These are phyloP conservation scores for Alopecurus myosuroides DNA, from an alignment of 176 grass and related monocot genomes.

Conservation along the genomic window DNA sequence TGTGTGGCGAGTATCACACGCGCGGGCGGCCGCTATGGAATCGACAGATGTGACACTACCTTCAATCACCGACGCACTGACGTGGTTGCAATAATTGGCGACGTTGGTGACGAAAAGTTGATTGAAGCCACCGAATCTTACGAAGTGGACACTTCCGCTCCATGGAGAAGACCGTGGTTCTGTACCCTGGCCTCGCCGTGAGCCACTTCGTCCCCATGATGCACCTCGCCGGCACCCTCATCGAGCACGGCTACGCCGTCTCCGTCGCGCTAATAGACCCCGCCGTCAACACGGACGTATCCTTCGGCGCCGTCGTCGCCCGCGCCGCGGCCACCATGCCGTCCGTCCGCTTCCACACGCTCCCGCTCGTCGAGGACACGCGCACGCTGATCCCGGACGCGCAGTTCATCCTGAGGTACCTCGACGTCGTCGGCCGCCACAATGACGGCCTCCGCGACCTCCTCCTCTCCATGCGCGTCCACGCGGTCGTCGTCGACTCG, in stretches of 20 bases:
- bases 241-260: constrained; percentile 9
- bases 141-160: no score
- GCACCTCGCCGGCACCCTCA: constrained; percentile 29
- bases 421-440: constrained; percentile 8
- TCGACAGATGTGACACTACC: no score
- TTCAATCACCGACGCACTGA: no score
- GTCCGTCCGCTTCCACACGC: constrained; percentile 27
- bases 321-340: constrained; percentile 20
- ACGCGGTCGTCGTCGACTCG: constrained; percentile 33
- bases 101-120: no score
- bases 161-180: constrained; percentile 18
- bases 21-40: no score
- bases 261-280: constrained; percentile 33
- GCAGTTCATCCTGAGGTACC: not conserved
- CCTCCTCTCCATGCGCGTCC: constrained; percentile 21
- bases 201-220: constrained; percentile 50
- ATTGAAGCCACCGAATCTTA: no score
- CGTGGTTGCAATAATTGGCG: no score
- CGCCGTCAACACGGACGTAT: not conserved
- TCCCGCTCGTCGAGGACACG: not conserved
- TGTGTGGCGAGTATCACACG: no score
- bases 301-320: constrained; percentile 7
- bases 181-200: constrained; percentile 18
- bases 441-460: constrained; percentile 16
- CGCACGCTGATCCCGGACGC: not conserved